Evolutionary conservation across 768 basidiomycete genomes (phyloP).

Genomic region (Rhizopogon vulgaris): DNA sequence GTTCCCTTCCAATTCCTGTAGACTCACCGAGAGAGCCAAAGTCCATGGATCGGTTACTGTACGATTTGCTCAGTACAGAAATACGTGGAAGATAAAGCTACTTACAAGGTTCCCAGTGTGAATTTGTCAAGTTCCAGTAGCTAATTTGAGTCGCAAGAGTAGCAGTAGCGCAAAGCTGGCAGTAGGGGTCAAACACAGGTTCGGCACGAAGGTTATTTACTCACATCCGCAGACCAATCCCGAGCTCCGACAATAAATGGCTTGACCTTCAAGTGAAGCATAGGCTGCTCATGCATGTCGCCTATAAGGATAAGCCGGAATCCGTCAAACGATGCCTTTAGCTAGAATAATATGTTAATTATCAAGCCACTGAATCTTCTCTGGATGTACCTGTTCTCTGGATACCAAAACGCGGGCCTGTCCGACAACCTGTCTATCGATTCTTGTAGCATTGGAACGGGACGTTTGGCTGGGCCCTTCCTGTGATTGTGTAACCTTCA

Average conservation of each 20-base stretch:
- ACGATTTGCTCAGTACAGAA: slow-evolving; percentile 8
- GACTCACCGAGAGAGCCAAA: slow-evolving; percentile 61
- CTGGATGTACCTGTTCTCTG: slow-evolving; percentile 66
- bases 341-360: slow-evolving; percentile 34
- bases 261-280: slow-evolving; percentile 83
- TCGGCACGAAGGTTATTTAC: slow-evolving; percentile 7
- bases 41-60: slow-evolving; percentile 95
- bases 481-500: not conserved
- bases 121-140: slow-evolving; percentile 96
- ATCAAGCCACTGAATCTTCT: not conserved
- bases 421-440: slow-evolving; percentile 15
- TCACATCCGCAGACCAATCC: slow-evolving; percentile 92
- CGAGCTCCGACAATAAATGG: slow-evolving; percentile 77
- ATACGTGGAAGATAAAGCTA: slow-evolving; percentile 5
- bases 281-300: slow-evolving; percentile 90
- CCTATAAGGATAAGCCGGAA: slow-evolving; percentile 92
- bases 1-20: not conserved
- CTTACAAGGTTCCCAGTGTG: slow-evolving; percentile 94
- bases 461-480: not conserved
- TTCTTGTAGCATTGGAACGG: slow-evolving; percentile 9
- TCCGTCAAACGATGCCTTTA: slow-evolving; percentile 83
- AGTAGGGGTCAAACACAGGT: not conserved
- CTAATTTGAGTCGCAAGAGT: slow-evolving; percentile 78
- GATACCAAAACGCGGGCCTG: slow-evolving; percentile 52
- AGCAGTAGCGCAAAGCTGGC: slow-evolving; percentile 77